phyloP scores from a whole-genome alignment of 2,329 filamentous ascomycete species.

The Calonectria henricotiae region DNA sequence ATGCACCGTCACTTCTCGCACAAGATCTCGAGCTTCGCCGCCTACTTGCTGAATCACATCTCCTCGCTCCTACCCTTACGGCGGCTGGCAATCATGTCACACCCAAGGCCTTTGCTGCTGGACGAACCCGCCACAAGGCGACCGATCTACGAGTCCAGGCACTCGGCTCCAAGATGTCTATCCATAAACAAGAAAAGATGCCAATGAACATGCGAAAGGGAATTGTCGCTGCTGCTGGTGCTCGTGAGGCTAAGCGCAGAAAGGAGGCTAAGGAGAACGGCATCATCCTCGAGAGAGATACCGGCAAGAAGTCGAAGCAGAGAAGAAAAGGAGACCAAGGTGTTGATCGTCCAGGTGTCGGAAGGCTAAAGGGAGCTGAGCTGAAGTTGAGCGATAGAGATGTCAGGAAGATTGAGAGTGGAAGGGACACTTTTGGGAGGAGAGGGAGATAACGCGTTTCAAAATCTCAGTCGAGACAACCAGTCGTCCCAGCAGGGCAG shows the following conservation, averaged over 20 bases:
- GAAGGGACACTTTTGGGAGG: constrained; percentile 62
- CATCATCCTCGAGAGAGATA: constrained; percentile 82
- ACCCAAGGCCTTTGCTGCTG: constrained; percentile 67
- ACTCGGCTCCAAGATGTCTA: constrained; percentile 83
- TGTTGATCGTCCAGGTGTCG: constrained; percentile 85
- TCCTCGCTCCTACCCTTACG: constrained; percentile 73
- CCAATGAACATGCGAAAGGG: constrained; percentile 89
- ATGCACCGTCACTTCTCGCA: constrained; percentile 81
- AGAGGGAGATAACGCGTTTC: constrained; percentile 53
- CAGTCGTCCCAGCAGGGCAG: too few relatives aligned
- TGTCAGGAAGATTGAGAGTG: constrained; percentile 79
- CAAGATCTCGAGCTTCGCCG: constrained; percentile 95
- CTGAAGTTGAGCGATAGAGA: constrained; percentile 86
- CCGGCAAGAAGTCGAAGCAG: constrained; percentile 59
- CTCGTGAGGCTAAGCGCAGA: constrained; percentile 80
- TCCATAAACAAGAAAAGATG: constrained; percentile 88
- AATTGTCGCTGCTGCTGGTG: constrained; percentile 78
- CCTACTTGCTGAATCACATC: constrained; percentile 91
- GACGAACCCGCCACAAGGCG: constrained; percentile 85
- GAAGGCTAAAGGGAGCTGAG: constrained; percentile 85
- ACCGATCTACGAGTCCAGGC: constrained; percentile 87
- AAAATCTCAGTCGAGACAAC: not conserved
- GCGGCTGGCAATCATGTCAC: constrained; percentile 58
- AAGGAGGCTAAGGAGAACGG: constrained; percentile 91
- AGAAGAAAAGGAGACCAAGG: constrained; percentile 69